phyloP scores from a whole-genome alignment of 192 early-diverging fungal species.

The Umbelopsis isabellina region DNA sequence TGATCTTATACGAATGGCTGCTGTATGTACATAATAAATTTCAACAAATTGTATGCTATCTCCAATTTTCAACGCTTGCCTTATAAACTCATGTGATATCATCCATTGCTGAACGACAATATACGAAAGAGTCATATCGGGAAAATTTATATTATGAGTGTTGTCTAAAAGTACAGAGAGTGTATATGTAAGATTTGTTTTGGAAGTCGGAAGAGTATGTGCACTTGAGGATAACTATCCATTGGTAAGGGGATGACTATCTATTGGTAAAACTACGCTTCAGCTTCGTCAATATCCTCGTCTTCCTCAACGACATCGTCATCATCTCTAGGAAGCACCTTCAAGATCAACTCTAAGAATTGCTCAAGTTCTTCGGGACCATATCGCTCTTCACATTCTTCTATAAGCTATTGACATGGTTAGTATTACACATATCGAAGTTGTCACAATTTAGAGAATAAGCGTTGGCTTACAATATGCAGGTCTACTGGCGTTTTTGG shows the following conservation, averaged over 20 bases:
- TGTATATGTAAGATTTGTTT: no score
- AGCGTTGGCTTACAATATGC: conserved; percentile 49
- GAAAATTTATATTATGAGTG: no score
- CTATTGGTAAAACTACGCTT: not conserved
- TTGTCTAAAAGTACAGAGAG: no score
- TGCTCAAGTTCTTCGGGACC: conserved; percentile 52
- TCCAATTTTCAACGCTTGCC: not conserved
- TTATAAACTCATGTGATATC: no score
- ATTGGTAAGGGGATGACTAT: no score
- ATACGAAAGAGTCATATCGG: no score
- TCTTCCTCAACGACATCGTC: conserved; percentile 43
- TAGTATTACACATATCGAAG: not conserved
- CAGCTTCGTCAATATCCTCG: conserved; percentile 35
- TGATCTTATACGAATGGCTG: not conserved
- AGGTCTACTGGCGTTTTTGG: conserved; percentile 69
- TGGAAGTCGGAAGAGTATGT: no score
- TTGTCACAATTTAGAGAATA: not conserved
- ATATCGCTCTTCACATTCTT: conserved; percentile 75
- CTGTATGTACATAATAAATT: conserved; percentile 12
- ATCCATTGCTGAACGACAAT: no score
- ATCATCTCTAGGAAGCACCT: conserved; percentile 55
- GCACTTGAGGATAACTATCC: no score
- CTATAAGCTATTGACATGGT: conserved; percentile 56
- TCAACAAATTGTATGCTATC: not conserved
- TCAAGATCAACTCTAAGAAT: conserved; percentile 50